Percentiles rank a stretch among this genome's conserved stretches.
phyloP scores from a whole-genome alignment of 139 green algal genomes.

The Dunaliella sp. region DNA sequence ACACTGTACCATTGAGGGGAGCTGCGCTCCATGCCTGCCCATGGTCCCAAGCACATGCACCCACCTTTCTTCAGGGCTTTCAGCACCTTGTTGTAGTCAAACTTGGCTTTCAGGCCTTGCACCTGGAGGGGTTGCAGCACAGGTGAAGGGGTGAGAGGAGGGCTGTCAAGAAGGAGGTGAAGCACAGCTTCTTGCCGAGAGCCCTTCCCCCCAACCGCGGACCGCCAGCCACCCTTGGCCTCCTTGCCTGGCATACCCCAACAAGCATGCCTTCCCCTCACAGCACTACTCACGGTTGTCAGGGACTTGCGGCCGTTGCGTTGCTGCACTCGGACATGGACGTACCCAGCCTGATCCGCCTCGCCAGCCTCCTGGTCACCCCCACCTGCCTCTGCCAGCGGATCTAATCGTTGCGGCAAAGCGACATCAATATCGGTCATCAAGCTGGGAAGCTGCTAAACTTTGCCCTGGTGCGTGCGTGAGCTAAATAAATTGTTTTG shows the following conservation, averaged over 20 bases:
- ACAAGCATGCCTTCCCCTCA: no score
- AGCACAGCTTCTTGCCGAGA: neutral
- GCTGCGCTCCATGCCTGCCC: no score
- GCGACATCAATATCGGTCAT: neutral
- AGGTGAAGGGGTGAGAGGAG: no score
- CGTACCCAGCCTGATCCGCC: slow-evolving; percentile 42
- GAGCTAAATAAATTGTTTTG: no score
- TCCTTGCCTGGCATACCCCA: neutral
- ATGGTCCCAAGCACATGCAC: neutral
- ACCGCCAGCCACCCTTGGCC: neutral
- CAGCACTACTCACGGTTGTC: slow-evolving; percentile 76
- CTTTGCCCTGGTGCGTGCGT: no score
- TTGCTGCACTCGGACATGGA: slow-evolving; percentile 97
- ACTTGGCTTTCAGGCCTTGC: slow-evolving; percentile 85
- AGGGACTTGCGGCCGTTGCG: slow-evolving; percentile 97
- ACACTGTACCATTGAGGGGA: no score
- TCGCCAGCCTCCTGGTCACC: slow-evolving; percentile 28
- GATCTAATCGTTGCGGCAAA: slow-evolving; percentile 7
- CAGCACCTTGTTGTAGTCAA: slow-evolving; percentile 98
- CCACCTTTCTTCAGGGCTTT: slow-evolving; percentile 98
- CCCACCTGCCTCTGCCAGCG: slow-evolving; percentile 36
- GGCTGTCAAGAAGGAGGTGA: neutral
- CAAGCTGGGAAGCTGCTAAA: no score
- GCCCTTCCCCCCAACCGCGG: no score
- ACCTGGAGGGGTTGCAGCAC: slow-evolving; percentile 16